Conservation (phyloP, 805 yeast genomes). For the Nakazawaea wyomingensis region DNA sequence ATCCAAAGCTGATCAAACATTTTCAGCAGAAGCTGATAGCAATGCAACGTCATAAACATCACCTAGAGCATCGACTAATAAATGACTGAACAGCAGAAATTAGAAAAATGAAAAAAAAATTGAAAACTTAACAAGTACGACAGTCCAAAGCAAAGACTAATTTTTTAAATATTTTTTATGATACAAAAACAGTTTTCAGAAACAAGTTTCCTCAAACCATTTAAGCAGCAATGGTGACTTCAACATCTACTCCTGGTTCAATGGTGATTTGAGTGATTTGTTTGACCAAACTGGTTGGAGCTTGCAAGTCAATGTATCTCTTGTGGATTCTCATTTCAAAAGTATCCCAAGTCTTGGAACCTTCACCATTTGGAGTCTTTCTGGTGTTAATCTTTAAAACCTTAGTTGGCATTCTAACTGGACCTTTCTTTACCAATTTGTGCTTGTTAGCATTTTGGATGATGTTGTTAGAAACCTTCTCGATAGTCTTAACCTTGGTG, state of each 20-base stretch:
- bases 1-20: not conserved
- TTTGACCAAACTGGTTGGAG: constrained; percentile 91
- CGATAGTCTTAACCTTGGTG: constrained; percentile 97
- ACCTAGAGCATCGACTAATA: constrained; percentile 11
- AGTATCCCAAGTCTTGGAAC: constrained; percentile 99
- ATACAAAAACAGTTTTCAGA: no score
- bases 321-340: constrained; percentile 99
- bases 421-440: constrained; percentile 93
- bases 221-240: constrained; percentile 86
- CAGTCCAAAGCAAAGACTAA: no score
- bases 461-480: constrained; percentile 90
- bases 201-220: constrained; percentile 18
- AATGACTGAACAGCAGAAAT: not conserved
- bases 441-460: constrained; percentile 79
- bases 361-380: constrained; percentile 99
- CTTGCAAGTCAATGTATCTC: constrained; percentile 97
- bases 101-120: not conserved
- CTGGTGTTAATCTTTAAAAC: constrained; percentile 97
- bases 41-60: constrained; percentile 12
- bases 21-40: constrained; percentile 7
- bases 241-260: constrained; percentile 99
- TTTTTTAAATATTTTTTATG: no score
- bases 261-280: constrained; percentile 96
- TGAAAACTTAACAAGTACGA: no score
- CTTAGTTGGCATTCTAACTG: constrained; percentile 99